Evolutionary conservation across 179 eudicot genomes (phyloP), one percentile per base, ranked within the genome.

Genomic region (Corrigiola litoralis): DNA sequence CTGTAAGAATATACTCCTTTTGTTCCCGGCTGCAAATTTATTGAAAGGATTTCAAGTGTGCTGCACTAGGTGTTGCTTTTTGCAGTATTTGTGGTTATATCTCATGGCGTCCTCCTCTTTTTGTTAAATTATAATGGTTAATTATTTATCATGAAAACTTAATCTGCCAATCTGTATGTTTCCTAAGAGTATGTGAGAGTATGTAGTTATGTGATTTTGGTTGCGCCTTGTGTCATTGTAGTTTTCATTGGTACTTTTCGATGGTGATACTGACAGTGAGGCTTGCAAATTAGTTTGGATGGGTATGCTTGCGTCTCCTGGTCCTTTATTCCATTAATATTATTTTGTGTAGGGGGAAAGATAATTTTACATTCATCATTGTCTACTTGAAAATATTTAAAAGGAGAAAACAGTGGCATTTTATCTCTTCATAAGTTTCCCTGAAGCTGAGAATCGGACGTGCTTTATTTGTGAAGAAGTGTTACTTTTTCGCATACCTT

Each of bases 1-100:
- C 89, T 71, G 98, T 92, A 84, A 60, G 62, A 29, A 63, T 24
- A 52, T 34, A 56, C 38, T 41, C 49, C 50, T 6, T 56, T 66
- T 72, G 40, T 23, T 56, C 33, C 17, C 25, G 31, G 17, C 29
- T 41, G 23, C 47, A 58, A 9, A 13, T 50, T 50, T 51, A 20
- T 25, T 18, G 42, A 17, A 32, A 34, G 21, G 20, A 36, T 12
- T 58, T 46, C n/a, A 13, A 20, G 11, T 18, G 4, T 2, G 13
- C 18, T 62, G 38, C 38, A 34, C 13, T 37, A 5, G 25, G 20
- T n/a, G 33, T 18, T n/a, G 10, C 31, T 47, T 36, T 60, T 23
- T 53, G 48, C 18, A 36, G 9, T 40, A 13, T 48, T 41, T 33
- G 27, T 9, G 38, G 21, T n/a, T n/a, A n/a, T n/a, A n/a, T n/a